Percentiles rank a stretch among this genome's conserved stretches.
Evolutionary conservation across 768 basidiomycete species (phyloP).

Genomic region (Phylloporus sp.): DNA sequence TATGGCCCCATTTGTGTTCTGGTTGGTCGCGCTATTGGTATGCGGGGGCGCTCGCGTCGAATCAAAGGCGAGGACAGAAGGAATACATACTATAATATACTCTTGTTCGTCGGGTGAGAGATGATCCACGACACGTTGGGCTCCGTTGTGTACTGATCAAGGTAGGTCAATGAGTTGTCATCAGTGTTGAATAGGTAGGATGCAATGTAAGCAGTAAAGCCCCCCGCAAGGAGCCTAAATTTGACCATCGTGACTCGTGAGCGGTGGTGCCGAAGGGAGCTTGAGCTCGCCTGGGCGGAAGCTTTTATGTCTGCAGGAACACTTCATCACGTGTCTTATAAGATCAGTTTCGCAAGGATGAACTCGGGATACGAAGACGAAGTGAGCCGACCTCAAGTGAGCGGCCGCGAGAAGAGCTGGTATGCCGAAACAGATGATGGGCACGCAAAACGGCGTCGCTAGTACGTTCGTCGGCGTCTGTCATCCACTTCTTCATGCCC

Average conservation of each 20-base stretch:
- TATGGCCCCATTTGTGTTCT: slow-evolving; percentile 40
- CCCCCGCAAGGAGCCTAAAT: slow-evolving; percentile 65
- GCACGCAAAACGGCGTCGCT: too few relatives aligned
- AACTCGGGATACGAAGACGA: too few relatives aligned
- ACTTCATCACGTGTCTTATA: too few relatives aligned
- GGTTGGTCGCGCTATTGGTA: slow-evolving; percentile 51
- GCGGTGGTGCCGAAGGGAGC: too few relatives aligned
- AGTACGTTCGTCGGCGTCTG: too few relatives aligned
- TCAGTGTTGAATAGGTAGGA: slow-evolving; percentile 58
- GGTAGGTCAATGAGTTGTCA: slow-evolving; percentile 41
- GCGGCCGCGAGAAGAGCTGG: too few relatives aligned
- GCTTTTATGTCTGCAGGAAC: too few relatives aligned
- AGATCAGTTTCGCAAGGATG: too few relatives aligned
- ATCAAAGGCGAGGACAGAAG: not conserved
- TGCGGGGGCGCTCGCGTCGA: not conserved
- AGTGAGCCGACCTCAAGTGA: too few relatives aligned
- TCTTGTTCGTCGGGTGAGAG: slow-evolving; percentile 49
- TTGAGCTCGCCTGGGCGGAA: not conserved
- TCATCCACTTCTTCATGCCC: too few relatives aligned
- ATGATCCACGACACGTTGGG: slow-evolving; percentile 58
- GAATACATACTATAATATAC: slow-evolving; percentile 53
- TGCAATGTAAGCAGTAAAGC: slow-evolving; percentile 55
- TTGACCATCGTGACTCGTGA: slow-evolving; percentile 59
- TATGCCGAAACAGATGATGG: too few relatives aligned
- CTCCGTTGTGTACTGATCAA: slow-evolving; percentile 40